A percentile compares a stretch with the other conserved stretches of the same genome.
Evolutionary conservation across 768 basidiomycete species (phyloP).

Genomic region (Lepiota subincarnata): DNA sequence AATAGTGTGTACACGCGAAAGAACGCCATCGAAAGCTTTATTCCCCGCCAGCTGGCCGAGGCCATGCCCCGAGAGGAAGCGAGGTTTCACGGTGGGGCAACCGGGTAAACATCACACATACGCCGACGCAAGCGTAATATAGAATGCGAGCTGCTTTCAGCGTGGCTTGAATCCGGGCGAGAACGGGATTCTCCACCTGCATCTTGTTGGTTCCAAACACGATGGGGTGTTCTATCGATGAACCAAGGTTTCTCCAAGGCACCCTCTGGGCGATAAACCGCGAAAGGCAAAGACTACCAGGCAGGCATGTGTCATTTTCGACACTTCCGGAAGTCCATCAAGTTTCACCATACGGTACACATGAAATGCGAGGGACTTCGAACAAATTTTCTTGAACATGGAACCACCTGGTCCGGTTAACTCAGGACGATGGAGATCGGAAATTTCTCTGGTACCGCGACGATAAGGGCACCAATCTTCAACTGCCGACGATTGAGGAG

Average conservation of each 20-base stretch:
- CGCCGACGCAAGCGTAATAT: background rate
- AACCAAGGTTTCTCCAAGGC: background rate
- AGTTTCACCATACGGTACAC: background rate
- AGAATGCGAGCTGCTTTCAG: background rate
- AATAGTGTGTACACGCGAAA: background rate
- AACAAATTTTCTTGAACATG: slow-evolving; percentile 1
- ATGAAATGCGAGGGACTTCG: background rate
- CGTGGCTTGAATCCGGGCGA: background rate
- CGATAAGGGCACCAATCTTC: background rate
- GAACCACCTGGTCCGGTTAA: background rate
- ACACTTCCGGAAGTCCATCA: slow-evolving; percentile 11
- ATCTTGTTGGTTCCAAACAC: background rate
- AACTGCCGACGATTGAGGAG: background rate
- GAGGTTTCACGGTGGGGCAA: background rate
- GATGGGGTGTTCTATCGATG: slow-evolving; percentile 11
- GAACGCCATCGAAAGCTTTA: background rate
- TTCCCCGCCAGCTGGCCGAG: background rate
- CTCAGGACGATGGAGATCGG: background rate
- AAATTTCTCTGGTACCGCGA: background rate
- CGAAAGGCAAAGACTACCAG: slow-evolving; percentile 5
- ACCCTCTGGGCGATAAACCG: slow-evolving; percentile 6
- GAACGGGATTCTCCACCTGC: background rate
- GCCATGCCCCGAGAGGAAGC: background rate
- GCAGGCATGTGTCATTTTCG: slow-evolving; percentile 5
- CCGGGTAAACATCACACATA: background rate